Evolutionary conservation across 768 basidiomycete species (phyloP).

Genomic region (Mrakia blollopis): DNA sequence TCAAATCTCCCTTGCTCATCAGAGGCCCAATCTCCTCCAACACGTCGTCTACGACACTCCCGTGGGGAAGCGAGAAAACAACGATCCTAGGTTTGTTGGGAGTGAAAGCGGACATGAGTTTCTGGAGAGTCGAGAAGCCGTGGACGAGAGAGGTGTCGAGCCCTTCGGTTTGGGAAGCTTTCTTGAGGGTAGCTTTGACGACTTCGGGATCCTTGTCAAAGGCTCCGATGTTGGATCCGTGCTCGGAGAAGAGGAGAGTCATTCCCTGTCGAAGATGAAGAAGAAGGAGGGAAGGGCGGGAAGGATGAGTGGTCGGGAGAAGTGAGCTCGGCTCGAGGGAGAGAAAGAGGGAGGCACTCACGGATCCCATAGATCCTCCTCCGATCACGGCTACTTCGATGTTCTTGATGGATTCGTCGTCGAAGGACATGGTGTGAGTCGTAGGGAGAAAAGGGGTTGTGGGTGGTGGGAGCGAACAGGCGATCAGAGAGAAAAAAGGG

Average conservation of each 20-base stretch:
- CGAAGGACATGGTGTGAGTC: background rate
- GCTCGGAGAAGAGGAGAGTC: conserved; percentile 3
- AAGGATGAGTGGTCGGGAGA: background rate
- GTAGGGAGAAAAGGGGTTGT: background rate
- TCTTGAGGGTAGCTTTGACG: background rate
- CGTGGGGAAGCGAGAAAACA: conserved; percentile 43
- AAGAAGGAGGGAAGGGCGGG: background rate
- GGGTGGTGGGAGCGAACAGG: background rate
- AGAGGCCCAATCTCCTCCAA: conserved; percentile 39
- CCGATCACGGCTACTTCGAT: conserved; percentile 12
- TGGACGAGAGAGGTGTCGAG: background rate
- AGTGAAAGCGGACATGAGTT: conserved; percentile 37
- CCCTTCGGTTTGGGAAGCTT: background rate
- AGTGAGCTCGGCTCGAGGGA: background rate
- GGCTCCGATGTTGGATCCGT: conserved; percentile 14
- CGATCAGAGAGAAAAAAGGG: background rate
- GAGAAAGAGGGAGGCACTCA: background rate
- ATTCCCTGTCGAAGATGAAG: background rate
- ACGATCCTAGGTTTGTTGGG: conserved; percentile 38
- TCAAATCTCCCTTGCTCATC: conserved; percentile 39
- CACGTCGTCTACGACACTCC: conserved; percentile 40
- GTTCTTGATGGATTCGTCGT: conserved; percentile 9
- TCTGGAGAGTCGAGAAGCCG: conserved; percentile 1
- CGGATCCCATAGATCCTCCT: background rate
- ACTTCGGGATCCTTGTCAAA: conserved; percentile 9